Evolutionary conservation across 208 protist species (phyloP), one percentile per base, ranked within the genome.

Genomic region (Trypanosoma melophagium): DNA sequence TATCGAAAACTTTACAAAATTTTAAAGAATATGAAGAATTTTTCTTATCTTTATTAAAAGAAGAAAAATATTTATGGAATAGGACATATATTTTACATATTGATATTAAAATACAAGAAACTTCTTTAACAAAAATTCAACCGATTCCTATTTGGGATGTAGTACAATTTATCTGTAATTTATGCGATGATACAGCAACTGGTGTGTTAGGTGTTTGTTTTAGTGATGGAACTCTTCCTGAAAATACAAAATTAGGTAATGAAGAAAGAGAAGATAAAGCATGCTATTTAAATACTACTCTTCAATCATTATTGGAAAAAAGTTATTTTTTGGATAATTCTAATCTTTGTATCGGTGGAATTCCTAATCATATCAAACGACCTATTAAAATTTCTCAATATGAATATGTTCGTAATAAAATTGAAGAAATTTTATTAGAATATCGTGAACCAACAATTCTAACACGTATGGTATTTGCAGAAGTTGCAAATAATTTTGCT

Each of bases 191-290:
- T 53, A 83, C 71, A 45, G 52, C 56, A 22, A 70, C 74, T 28
- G 72, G 52, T 60, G 61, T 94, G 45, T 61, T 82, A 16, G 85
- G 85, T 47, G 69, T 92, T 49, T 90, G 81, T 17, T 86, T 84
- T 40, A 85, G 79, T 50, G 61, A 69, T 8, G 59, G 63, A 22
- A 66, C 69, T 65, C 44, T 49, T 35, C 57, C 57, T 53, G 60
- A 69, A 13, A 52, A 76, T 45, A 56, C 74, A 40, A 71, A 83
- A 25, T 13, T 85, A n/a, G 25, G 12, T 7, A 58, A 56, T 19
- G 76, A 80, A 59, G 53, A 65, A 8, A 61, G 56, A 19, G 76
- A 66, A 59, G 66, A 61, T 14, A 68, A 62, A 24, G 77, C 79
- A 35, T 87, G 89, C 72, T 94, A 80, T 74, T 60, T 80, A 22